Conservation (phyloP, 164 flowering plant genomes). For the Euptelea pleiosperma region DNA sequence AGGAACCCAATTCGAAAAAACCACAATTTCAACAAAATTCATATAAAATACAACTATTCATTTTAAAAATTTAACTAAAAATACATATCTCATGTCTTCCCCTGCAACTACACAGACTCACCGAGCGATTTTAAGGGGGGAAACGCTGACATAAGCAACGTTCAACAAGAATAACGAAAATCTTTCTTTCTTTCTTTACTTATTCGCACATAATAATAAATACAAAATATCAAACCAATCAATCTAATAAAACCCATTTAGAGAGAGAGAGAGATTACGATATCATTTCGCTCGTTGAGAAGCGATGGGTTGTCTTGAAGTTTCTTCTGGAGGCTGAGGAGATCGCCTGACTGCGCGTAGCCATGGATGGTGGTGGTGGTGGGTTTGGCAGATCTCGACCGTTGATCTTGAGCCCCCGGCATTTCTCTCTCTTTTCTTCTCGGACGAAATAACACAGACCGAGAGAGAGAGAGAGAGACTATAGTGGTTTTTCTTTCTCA, state of each 20-base stretch:
- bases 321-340: conserved; percentile 49
- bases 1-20: neutral
- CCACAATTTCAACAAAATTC: neutral
- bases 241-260: neutral
- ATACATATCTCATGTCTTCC: neutral
- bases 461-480: neutral
- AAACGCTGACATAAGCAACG: too few relatives aligned
- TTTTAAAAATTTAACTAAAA: neutral
- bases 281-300: conserved; percentile 75
- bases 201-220: neutral
- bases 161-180: neutral
- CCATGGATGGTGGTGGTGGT: conserved; percentile 67
- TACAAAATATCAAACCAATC: neutral
- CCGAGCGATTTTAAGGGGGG: neutral
- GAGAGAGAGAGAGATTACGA: conserved; percentile 41
- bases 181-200: too few relatives aligned
- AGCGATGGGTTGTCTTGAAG: conserved; percentile 71
- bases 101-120: neutral
- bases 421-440: conserved; percentile 21
- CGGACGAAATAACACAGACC: neutral
- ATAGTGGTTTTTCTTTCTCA: too few relatives aligned
- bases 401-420: conserved; percentile 37
- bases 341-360: conserved; percentile 79
- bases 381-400: conserved; percentile 57
- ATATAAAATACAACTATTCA: conserved; percentile 5